These are phyloP conservation scores for Penicillium corylophilum DNA, from an alignment of 2,329 filamentous ascomycete genomes.

Conservation along the genomic window DNA sequence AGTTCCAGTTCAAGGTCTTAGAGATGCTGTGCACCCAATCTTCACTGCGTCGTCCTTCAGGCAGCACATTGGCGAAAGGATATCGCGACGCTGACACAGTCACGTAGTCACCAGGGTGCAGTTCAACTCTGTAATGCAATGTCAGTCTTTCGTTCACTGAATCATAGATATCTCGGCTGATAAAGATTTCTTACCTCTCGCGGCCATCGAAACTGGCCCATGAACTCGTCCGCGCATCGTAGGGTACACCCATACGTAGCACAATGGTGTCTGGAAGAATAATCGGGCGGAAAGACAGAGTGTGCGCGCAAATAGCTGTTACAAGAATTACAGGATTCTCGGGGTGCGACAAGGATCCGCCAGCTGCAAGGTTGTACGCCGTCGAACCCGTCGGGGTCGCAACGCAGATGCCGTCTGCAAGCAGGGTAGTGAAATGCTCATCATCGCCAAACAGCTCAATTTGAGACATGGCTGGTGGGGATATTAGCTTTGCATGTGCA, in stretches of 20 bases:
- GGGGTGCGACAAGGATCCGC: slow-evolving; percentile 91
- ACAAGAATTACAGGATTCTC: slow-evolving; percentile 96
- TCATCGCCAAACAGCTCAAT: slow-evolving; percentile 93
- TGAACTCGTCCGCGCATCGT: slow-evolving; percentile 80
- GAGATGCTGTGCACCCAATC: slow-evolving; percentile 54
- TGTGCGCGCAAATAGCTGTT: slow-evolving; percentile 92
- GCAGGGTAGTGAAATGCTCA: slow-evolving; percentile 89
- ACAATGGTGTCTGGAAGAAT: slow-evolving; percentile 96
- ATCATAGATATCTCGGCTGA: neutral
- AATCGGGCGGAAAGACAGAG: slow-evolving; percentile 91
- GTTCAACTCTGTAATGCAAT: slow-evolving; percentile 39
- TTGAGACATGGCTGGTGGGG: slow-evolving; percentile 72
- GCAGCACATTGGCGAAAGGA: slow-evolving; percentile 52
- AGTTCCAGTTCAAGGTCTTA: slow-evolving; percentile 53
- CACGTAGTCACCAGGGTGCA: slow-evolving; percentile 52
- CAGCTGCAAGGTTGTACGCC: slow-evolving; percentile 91
- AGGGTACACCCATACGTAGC: slow-evolving; percentile 88
- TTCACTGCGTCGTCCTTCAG: slow-evolving; percentile 44
- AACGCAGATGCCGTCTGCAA: slow-evolving; percentile 90
- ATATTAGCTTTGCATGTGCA: slow-evolving; percentile 13
- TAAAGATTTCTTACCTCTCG: slow-evolving; percentile 59
- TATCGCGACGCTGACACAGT: slow-evolving; percentile 54
- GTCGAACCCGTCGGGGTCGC: slow-evolving; percentile 93
- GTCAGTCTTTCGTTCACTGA: slow-evolving; percentile 13
- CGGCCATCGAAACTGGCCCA: slow-evolving; percentile 99